phyloP scores from a whole-genome alignment of 2,329 filamentous ascomycete species.

The Pseudomassariella vexata region DNA sequence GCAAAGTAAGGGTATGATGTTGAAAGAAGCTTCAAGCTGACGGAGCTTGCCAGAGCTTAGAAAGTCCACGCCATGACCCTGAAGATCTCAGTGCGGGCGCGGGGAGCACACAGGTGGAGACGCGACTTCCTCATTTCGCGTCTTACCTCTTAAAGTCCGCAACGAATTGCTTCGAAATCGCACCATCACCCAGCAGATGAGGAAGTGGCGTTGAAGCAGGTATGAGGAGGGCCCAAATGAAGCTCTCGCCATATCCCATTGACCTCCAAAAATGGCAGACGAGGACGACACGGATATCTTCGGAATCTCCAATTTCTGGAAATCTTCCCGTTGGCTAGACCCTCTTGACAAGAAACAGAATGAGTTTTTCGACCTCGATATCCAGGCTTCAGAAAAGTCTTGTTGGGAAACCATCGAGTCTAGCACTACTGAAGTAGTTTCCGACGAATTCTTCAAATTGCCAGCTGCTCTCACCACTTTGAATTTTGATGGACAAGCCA shows the following conservation, averaged over 20 bases:
- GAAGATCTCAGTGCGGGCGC: too few relatives aligned
- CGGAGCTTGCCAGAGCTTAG: too few relatives aligned
- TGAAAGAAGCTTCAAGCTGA: too few relatives aligned
- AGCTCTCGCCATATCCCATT: constrained; percentile 2
- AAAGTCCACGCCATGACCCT: too few relatives aligned
- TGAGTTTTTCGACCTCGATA: constrained; percentile 38
- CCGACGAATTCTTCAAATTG: constrained; percentile 37
- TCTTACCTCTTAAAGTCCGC: too few relatives aligned
- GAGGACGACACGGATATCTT: constrained; percentile 52
- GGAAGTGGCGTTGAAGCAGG: too few relatives aligned
- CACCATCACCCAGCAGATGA: too few relatives aligned
- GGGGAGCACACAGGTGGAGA: too few relatives aligned
- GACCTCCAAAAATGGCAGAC: constrained; percentile 29
- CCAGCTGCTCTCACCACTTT: constrained; percentile 22
- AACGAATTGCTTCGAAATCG: too few relatives aligned
- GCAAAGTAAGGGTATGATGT: too few relatives aligned
- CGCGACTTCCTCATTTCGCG: too few relatives aligned
- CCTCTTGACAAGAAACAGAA: constrained; percentile 17
- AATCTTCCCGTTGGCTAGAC: constrained; percentile 44
- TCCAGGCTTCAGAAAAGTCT: constrained; percentile 21
- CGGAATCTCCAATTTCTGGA: constrained; percentile 56
- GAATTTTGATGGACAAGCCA: constrained; percentile 7
- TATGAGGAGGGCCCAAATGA: constrained; percentile 10
- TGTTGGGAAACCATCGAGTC: constrained; percentile 5
- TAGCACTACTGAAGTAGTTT: constrained; percentile 7